phyloP scores from a whole-genome alignment of 768 basidiomycete genomes.

The Leccinum arenicola region DNA sequence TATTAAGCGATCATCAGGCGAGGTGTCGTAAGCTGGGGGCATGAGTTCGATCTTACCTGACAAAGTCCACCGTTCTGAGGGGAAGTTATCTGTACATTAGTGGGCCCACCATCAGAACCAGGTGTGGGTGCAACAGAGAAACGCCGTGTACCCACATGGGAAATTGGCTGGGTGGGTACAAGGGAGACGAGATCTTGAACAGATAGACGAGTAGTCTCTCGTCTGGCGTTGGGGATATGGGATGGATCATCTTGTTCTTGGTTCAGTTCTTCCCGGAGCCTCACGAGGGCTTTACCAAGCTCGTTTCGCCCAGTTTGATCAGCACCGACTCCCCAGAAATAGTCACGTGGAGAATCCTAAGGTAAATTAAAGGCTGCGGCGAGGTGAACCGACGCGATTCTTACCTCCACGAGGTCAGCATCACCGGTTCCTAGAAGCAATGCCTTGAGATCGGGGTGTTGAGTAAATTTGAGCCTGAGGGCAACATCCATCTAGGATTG shows the following conservation, averaged over 20 bases:
- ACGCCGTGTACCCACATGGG: conserved; percentile 5
- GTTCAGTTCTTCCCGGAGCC: conserved; percentile 56
- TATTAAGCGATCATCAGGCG: conserved; percentile 24
- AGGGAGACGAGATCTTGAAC: conserved; percentile 32
- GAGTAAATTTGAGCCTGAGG: conserved; percentile 67
- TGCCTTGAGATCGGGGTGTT: conserved; percentile 57
- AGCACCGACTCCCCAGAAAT: conserved; percentile 75
- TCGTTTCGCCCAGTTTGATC: conserved; percentile 69
- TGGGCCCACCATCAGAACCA: conserved; percentile 1
- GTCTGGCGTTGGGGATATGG: conserved; percentile 26
- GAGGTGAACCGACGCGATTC: background rate
- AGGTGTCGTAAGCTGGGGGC: background rate
- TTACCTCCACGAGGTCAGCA: conserved; percentile 66
- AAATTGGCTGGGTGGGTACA: conserved; percentile 4
- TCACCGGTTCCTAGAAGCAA: conserved; percentile 64
- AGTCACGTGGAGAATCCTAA: conserved; percentile 72
- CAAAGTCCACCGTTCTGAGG: conserved; percentile 23
- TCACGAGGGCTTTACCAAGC: conserved; percentile 66
- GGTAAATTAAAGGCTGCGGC: background rate
- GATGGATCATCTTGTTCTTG: conserved; percentile 25
- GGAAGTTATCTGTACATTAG: conserved; percentile 2
- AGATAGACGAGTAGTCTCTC: conserved; percentile 30
- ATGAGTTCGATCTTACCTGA: conserved; percentile 22
- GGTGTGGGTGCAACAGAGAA: conserved; percentile 3
- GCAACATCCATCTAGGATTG: conserved; percentile 59